Evolutionary conservation across 2,329 filamentous ascomycete species (phyloP), one percentile per base, ranked within the genome.

Genomic region (Zymoseptoria pseudotritici): DNA sequence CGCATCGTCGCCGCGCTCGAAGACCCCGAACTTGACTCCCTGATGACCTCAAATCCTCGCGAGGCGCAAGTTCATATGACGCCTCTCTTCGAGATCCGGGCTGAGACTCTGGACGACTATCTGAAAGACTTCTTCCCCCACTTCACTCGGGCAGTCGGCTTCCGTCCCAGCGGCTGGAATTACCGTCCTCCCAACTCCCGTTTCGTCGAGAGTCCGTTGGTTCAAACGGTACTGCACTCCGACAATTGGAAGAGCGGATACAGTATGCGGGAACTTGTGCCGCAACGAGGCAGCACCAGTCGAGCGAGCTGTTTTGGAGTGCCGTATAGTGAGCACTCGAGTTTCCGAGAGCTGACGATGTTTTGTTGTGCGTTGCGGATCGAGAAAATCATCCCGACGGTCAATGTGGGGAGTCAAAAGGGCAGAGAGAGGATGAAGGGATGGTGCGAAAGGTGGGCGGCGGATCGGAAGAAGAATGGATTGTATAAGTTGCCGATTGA

Each of bases 1-100:
- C 85, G 86, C 63, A 90, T 97, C 24, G 92, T 91, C 75, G 81
- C 83, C 21, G 91, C 91, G 65, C 83, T 99, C 0, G 91, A 91
- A 71, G 93, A 97, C 71, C 81, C 88, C 0, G 92, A 96, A 70
- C 82, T 99, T 4, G 80, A 86, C 24, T 81, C 83, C 0, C 82
- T 91, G 3, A 82, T 99, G 69, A 99, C 94, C 0, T 81, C 82
- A 7, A 79, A 97, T 71, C 91, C 94, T 0, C 78, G 83, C 21
- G 89, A 90, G 68, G 94, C 94, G 0, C 93, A 97, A 74, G 91
- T 99, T 0, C 94, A 99, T 76, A 97, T 99, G 92, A 95, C 96
- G 68, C 91, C 89, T 69, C 81, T 99, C 9, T 94, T 94, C 81
- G 93, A 97, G 74, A 91, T 99, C 66, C 87, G 91, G 24, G 86